A percentile compares a stretch with the other conserved stretches of the same genome.
Evolutionary conservation across 2,329 filamentous ascomycete genomes (phyloP).

Genomic region (Verticillium isaacii): DNA sequence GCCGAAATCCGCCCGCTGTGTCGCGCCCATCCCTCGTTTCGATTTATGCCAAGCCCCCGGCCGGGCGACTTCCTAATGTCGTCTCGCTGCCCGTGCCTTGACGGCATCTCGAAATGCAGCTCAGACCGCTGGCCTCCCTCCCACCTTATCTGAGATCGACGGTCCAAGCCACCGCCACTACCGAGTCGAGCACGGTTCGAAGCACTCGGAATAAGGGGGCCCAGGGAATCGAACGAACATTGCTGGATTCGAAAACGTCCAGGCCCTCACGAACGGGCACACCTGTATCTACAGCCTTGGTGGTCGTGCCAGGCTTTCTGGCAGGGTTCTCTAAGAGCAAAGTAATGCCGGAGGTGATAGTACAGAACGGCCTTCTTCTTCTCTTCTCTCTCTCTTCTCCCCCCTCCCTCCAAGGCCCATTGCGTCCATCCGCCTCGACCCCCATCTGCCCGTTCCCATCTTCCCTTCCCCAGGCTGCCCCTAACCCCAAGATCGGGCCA

Average conservation of each 20-base stretch:
- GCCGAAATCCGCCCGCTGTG: not conserved
- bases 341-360: not conserved
- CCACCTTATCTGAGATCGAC: not conserved
- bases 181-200: not conserved
- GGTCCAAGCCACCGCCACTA: not conserved
- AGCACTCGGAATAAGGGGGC: not conserved
- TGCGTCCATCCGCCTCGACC: not conserved
- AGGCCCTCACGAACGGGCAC: not conserved
- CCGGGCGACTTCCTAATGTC: not conserved
- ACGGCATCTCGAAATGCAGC: not conserved
- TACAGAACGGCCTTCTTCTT: not conserved
- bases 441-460: not conserved
- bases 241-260: not conserved
- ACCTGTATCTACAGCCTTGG: not conserved
- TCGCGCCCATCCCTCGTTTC: not conserved
- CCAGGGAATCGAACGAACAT: not conserved
- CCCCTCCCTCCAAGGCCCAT: not conserved
- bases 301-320: not conserved
- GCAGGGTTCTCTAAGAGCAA: not conserved
- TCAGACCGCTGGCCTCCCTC: not conserved
- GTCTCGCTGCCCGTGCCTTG: not conserved
- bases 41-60: not conserved
- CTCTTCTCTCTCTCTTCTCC: not conserved
- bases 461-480: not conserved
- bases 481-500: not conserved